Base-by-base conservation (phyloP, 441 rosid genomes). In the Euphorbia schlechtendalii region DNA sequence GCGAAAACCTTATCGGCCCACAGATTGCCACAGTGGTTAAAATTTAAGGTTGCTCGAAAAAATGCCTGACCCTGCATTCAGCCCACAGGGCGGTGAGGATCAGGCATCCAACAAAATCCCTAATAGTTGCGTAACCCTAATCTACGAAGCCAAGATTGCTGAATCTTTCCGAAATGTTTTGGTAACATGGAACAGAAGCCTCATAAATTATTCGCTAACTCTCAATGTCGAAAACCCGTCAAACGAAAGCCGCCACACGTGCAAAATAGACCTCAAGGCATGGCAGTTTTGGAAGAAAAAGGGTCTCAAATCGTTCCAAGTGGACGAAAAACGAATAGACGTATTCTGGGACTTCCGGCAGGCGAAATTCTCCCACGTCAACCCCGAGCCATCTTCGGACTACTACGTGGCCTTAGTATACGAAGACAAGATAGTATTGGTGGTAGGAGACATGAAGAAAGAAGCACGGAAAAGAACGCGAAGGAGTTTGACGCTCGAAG, bases 241-340 rank as follows among this genome's bases (percentile, higher is more conserved):
- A 3, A 75, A 77, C 27, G 79, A 84, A 6, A 65, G 52, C 32
- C 82, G 67, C 59, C 73, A 71, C 45, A 79, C 67, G 12, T 79
- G 84, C 73, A 86, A 84, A 80, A 81, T 86, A 64, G 96, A 90
- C 70, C 63, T 90, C 9, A 78, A 82, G 38, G 73, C 86, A 5
- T 82, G 88, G 80, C 89, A 86, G 13, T 86, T 86, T 48, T 88
- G 92, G 93, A 84, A 82, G 0, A 90, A 75, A 38, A 88, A 88
- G 56, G 96, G 97, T 68, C 77, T 84, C 20, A 88, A 88, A 69
- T 81, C 79, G 60, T 61, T 90, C 30, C 80, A 76, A 51, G 80
- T 84, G 3, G 80, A 82, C 4, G 78, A 74, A 0, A 61, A 57
- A n/a, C 67, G 77, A 53, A 78, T 84, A 8, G 88, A 82, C 1